Evolutionary conservation across 371 early-diverging fungal genomes (phyloP).

Genomic region (Mucor circinelloides): DNA sequence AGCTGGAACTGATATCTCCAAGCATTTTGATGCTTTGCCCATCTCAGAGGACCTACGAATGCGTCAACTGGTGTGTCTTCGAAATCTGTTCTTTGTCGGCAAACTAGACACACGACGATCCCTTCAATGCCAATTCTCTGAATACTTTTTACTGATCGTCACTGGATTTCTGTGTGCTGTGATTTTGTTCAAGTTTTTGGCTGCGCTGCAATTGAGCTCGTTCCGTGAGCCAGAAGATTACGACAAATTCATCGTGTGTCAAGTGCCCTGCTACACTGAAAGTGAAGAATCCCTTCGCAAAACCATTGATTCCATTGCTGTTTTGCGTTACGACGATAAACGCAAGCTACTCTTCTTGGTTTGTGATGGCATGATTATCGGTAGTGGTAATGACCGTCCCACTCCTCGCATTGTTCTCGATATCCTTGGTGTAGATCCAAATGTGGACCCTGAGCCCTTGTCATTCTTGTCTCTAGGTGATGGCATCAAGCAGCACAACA

Average conservation of each 20-base stretch:
- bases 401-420: conserved; percentile 96
- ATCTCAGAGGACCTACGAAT: conserved; percentile 35
- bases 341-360: conserved; percentile 90
- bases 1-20: conserved; percentile 70
- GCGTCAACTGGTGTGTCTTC: conserved; percentile 66
- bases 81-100: conserved; percentile 81
- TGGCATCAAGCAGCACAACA: conserved; percentile 86
- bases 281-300: conserved; percentile 89
- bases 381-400: conserved; percentile 90
- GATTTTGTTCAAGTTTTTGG: conserved; percentile 89
- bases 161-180: conserved; percentile 82
- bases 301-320: conserved; percentile 92
- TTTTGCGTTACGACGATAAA: conserved; percentile 87
- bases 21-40: conserved; percentile 58
- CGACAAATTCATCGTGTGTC: conserved; percentile 88
- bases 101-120: conserved; percentile 80
- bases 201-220: conserved; percentile 86
- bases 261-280: conserved; percentile 97
- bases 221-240: conserved; percentile 86
- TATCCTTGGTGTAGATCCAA: conserved; percentile 83
- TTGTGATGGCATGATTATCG: conserved; percentile 89
- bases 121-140: conserved; percentile 77
- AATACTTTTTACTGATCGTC: conserved; percentile 78
- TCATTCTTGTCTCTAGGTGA: conserved; percentile 88
- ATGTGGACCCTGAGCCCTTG: conserved; percentile 82